Evolutionary conservation across 495 filamentous ascomycete genomes (phyloP), one percentile per base, ranked within the genome.

Genomic region (Xylaria flabelliformis): DNA sequence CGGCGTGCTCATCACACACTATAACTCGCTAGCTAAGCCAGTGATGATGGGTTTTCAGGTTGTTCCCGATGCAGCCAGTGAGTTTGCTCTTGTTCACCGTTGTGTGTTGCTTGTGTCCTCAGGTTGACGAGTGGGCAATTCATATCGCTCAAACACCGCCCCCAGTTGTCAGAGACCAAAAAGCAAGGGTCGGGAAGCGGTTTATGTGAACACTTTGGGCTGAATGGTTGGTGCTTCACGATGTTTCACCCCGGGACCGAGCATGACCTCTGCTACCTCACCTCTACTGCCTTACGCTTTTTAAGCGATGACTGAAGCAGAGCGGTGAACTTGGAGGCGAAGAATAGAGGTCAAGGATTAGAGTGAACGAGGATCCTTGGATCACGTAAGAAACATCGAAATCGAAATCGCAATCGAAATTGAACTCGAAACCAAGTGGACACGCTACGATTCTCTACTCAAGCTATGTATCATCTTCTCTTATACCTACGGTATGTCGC

Each of bases 1-100:
- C 53, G 63, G 62, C 70, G 41, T 59, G 62, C 53, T 61, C 59
- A 58, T 66, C 70, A 72, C 70, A 34, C 48, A 19, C 41, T 29
- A 26, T 61, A 34, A 26, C 19, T 61, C n/a, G 63, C 36, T 67
- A 41, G 34, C 36, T 67, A 41, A 21, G n/a, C 34, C 34, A 56
- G 69, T 44, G 48, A 64, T 64, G 46, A 62, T 36, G 61, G 61
- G 59, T 24, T 56, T 71, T 53, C 51, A 71, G 46, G 69, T 29
- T n/a, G 46, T 36, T 44, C 42, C 42, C 29, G 15, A 48, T 55
- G 21, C 56, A 64, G 44, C 69, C 69, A 56, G 69, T 71, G 21
- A 56, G 32, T 64, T 64, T 15, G 34, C 19, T 50, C 36, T 64
- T 64, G 68, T 19, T 64, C 36, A 39, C 32, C 32, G 42, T 48